Percentiles rank a stretch among this genome's conserved stretches.
Conservation (phyloP, 2,329 filamentous ascomycete species). For the Cercospora sesami region DNA sequence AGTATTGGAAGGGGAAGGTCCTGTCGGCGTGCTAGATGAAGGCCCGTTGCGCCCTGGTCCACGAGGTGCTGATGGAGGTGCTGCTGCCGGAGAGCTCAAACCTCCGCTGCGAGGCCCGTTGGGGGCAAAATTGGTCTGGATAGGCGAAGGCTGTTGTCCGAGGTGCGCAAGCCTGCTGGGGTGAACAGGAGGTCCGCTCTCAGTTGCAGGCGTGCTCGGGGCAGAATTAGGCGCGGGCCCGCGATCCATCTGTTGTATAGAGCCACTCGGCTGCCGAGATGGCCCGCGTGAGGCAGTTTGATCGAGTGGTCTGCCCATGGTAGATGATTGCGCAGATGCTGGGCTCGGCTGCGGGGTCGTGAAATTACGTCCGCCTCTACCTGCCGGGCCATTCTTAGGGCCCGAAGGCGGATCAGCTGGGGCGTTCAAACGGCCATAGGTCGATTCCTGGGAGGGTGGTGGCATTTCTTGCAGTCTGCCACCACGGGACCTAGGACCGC, state of each 20-base stretch:
- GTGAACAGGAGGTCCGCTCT: constrained; percentile 33
- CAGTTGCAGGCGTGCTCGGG: constrained; percentile 32
- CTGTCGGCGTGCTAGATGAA: constrained; percentile 33
- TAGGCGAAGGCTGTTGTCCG: constrained; percentile 29
- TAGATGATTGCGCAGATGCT: constrained; percentile 30
- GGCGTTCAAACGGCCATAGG: constrained; percentile 52
- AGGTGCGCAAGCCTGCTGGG: constrained; percentile 35
- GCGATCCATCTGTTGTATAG: constrained; percentile 25
- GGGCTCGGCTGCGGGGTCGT: constrained; percentile 38
- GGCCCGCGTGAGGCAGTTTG: constrained; percentile 26
- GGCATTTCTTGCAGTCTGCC: constrained; percentile 49
- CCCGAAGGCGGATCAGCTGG: constrained; percentile 57
- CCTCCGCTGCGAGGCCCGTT: constrained; percentile 26
- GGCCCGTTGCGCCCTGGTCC: constrained; percentile 24
- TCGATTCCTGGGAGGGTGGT: constrained; percentile 45
- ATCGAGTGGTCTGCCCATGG: constrained; percentile 28
- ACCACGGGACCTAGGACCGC: constrained; percentile 52
- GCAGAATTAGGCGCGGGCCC: constrained; percentile 29
- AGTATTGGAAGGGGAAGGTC: constrained; percentile 31
- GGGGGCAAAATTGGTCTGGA: constrained; percentile 31
- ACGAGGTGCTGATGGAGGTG: constrained; percentile 35
- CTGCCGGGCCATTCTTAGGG: constrained; percentile 48
- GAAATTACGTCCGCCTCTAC: constrained; percentile 44
- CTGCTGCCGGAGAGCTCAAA: constrained; percentile 30
- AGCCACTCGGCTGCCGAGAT: constrained; percentile 22